Evolutionary conservation across 1,284 basidiomycete genomes (phyloP).

Genomic region (Fomitopsis schrenkii): DNA sequence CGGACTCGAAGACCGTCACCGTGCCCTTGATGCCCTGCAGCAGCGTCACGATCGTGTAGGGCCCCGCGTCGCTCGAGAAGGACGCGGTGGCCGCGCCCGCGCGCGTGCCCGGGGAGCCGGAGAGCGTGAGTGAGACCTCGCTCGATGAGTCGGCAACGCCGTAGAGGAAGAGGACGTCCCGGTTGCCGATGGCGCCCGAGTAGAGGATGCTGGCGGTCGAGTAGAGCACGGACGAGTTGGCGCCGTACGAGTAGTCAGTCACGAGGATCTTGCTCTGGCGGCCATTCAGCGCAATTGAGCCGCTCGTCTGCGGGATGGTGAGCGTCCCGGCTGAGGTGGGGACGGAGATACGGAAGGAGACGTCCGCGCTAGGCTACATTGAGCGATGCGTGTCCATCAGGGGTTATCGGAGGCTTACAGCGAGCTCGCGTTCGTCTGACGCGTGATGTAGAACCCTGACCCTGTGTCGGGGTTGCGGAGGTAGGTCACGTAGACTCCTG

Average conservation of each 20-base stretch:
- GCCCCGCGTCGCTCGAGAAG: conserved; percentile 20
- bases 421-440: conserved; percentile 64
- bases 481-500: conserved; percentile 56
- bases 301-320: conserved; percentile 48
- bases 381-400: background rate
- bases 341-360: conserved; percentile 53
- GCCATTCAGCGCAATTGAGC: conserved; percentile 55
- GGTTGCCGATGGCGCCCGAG: conserved; percentile 59
- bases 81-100: conserved; percentile 28
- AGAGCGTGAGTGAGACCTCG: conserved; percentile 48
- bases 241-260: conserved; percentile 64
- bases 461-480: conserved; percentile 62
- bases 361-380: conserved; percentile 35
- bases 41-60: conserved; percentile 41
- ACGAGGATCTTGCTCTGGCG: conserved; percentile 69
- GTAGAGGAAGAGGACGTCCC: conserved; percentile 69
- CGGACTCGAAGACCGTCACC: conserved; percentile 61
- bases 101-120: conserved; percentile 35
- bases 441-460: conserved; percentile 65
- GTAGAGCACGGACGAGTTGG: conserved; percentile 47
- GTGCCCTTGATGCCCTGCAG: conserved; percentile 52
- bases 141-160: conserved; percentile 57
- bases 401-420: conserved; percentile 39
- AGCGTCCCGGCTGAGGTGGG: conserved; percentile 46
- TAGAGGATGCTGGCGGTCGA: conserved; percentile 68